Conservation (phyloP, 1,284 basidiomycete species). For the Fomes fomentarius region DNA sequence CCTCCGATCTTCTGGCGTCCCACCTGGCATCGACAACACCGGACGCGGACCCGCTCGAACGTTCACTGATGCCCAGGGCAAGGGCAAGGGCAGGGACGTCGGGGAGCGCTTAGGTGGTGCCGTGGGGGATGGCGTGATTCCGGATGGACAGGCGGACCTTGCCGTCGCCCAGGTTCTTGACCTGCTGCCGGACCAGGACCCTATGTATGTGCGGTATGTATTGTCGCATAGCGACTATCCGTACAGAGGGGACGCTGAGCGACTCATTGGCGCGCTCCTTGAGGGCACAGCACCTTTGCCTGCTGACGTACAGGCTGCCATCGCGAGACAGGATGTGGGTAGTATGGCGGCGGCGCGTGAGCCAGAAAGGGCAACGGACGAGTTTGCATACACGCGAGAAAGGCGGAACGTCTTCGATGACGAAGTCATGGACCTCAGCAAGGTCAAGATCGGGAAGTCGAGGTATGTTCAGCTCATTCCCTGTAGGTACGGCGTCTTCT, state of each 20-base stretch:
- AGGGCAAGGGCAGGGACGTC: constrained; percentile 45
- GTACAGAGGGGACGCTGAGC: constrained; percentile 56
- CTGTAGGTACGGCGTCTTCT: constrained; percentile 3
- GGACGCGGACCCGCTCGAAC: constrained; percentile 29
- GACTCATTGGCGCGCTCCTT: constrained; percentile 67
- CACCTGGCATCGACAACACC: constrained; percentile 48
- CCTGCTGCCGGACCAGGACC: constrained; percentile 63
- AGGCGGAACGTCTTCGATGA: constrained; percentile 77
- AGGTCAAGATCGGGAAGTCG: constrained; percentile 72
- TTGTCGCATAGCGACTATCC: constrained; percentile 51
- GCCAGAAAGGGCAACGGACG: constrained; percentile 20
- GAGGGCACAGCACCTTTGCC: constrained; percentile 65
- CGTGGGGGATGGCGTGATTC: background rate
- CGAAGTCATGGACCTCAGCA: constrained; percentile 64
- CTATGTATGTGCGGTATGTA: constrained; percentile 58
- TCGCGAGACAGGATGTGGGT: constrained; percentile 6
- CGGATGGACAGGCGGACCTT: constrained; percentile 45
- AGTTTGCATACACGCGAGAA: constrained; percentile 44
- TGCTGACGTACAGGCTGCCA: constrained; percentile 36
- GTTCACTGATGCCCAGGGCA: no score
- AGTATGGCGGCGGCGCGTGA: background rate
- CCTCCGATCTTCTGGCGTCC: constrained; percentile 58
- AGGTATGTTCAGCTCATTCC: constrained; percentile 39
- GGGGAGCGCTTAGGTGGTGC: constrained; percentile 29
- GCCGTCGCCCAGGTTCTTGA: constrained; percentile 71